Evolutionary conservation across 768 basidiomycete genomes (phyloP).

Genomic region (Strobilomyces confusus): DNA sequence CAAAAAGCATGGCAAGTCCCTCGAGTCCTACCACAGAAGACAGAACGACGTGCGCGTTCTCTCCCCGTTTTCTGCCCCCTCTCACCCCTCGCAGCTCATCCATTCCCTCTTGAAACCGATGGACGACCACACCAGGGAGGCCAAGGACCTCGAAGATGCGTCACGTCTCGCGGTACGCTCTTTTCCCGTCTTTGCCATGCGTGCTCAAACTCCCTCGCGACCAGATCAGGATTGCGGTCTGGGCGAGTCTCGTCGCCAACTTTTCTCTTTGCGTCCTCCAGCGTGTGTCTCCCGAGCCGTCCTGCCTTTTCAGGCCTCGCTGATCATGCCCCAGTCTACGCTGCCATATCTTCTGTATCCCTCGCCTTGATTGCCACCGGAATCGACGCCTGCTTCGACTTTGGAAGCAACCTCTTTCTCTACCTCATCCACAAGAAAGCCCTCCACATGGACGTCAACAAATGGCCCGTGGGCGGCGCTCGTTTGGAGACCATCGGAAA

Average conservation of each 20-base stretch:
- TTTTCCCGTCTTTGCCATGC: neutral
- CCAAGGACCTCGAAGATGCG: conserved; percentile 61
- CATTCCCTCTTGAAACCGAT: conserved; percentile 84
- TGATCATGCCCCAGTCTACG: conserved; percentile 64
- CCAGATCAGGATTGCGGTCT: conserved; percentile 86
- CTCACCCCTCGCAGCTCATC: conserved; percentile 61
- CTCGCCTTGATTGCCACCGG: conserved; percentile 86
- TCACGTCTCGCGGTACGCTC: conserved; percentile 60
- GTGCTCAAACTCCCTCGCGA: neutral
- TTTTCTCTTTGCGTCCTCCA: conserved; percentile 68
- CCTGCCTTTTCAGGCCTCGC: neutral
- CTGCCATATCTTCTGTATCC: conserved; percentile 79
- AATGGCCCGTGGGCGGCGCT: conserved; percentile 92
- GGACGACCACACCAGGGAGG: conserved; percentile 84
- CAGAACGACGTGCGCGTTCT: conserved; percentile 64
- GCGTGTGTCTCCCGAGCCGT: conserved; percentile 33
- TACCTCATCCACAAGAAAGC: conserved; percentile 78
- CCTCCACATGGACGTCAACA: conserved; percentile 64
- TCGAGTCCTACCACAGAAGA: conserved; percentile 62
- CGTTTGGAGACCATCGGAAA: conserved; percentile 89
- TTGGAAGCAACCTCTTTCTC: conserved; percentile 79
- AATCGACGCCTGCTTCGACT: conserved; percentile 84
- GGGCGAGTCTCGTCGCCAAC: conserved; percentile 79
- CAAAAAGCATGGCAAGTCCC: conserved; percentile 53
- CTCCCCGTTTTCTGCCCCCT: neutral